phyloP scores from a whole-genome alignment of 257 asterid species.

The Dorcoceras hygrometricum region DNA sequence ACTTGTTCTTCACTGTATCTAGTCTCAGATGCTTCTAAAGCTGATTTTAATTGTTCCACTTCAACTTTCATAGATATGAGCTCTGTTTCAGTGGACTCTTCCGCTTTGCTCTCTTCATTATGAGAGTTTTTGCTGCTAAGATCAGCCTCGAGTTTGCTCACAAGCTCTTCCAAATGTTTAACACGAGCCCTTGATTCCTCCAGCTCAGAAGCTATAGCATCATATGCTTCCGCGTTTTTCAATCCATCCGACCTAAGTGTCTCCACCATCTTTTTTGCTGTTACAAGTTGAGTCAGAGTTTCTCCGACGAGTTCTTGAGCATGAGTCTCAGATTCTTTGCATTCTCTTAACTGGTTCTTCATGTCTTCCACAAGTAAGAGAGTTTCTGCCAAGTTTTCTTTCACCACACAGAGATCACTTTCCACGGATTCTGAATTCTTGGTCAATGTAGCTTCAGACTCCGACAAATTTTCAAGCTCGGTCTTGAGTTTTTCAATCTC shows the following conservation, averaged over 20 bases:
- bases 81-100: slow-evolving; percentile 37
- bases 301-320: slow-evolving; percentile 51
- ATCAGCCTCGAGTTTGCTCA: slow-evolving; percentile 48
- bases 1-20: slow-evolving; percentile 55
- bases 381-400: slow-evolving; percentile 45
- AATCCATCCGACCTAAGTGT: slow-evolving; percentile 54
- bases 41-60: slow-evolving; percentile 45
- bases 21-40: slow-evolving; percentile 66
- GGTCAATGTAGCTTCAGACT: slow-evolving; percentile 49
- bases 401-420: slow-evolving; percentile 46
- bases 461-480: slow-evolving; percentile 53
- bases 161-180: slow-evolving; percentile 54
- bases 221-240: slow-evolving; percentile 45
- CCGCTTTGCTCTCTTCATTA: slow-evolving; percentile 18
- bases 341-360: slow-evolving; percentile 48
- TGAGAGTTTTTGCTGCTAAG: slow-evolving; percentile 17
- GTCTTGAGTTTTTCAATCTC: slow-evolving; percentile 63
- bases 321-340: slow-evolving; percentile 64
- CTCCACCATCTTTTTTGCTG: slow-evolving; percentile 58
- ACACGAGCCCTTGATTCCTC: slow-evolving; percentile 64
- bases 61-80: slow-evolving; percentile 47
- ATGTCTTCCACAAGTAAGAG: slow-evolving; percentile 56
- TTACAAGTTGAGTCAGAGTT: slow-evolving; percentile 68
- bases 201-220: slow-evolving; percentile 52
- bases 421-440: slow-evolving; percentile 44